Conservation (phyloP, 2,329 filamentous ascomycete genomes). For the Arthrobotrys pseudoclavata region DNA sequence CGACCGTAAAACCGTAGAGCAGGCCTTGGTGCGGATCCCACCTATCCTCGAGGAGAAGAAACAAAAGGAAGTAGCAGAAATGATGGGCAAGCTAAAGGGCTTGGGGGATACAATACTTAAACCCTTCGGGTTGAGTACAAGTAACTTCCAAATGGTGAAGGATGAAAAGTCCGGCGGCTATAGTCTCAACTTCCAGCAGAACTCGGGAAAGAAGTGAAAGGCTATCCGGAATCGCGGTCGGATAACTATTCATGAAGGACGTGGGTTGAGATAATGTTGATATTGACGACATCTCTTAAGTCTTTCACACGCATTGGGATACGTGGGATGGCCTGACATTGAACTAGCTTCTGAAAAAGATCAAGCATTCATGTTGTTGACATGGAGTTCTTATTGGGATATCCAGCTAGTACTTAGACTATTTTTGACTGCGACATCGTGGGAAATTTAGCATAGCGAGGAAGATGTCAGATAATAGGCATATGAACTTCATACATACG, state of each 20-base stretch:
- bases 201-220: slow-evolving; percentile 42
- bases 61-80: slow-evolving; percentile 90
- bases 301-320: slow-evolving; percentile 13
- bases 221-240: no score
- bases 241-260: neutral
- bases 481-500: neutral
- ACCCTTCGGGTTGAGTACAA: slow-evolving; percentile 92
- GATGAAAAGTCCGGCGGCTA: slow-evolving; percentile 92
- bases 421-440: neutral
- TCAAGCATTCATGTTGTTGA: neutral
- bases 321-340: neutral
- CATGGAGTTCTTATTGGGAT: neutral
- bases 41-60: slow-evolving; percentile 80
- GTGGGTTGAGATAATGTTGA: neutral
- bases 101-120: slow-evolving; percentile 92
- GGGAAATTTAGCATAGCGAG: slow-evolving; percentile 13
- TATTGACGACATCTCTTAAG: neutral
- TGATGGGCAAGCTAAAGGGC: slow-evolving; percentile 96
- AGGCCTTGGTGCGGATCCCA: slow-evolving; percentile 70
- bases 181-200: slow-evolving; percentile 85
- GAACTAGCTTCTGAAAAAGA: neutral
- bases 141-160: slow-evolving; percentile 94
- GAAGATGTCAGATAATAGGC: neutral
- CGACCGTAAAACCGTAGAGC: slow-evolving; percentile 44
- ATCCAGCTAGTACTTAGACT: neutral